These are phyloP conservation scores for Penicillium daleae DNA, from an alignment of 495 filamentous ascomycete species.

Conservation along the genomic window DNA sequence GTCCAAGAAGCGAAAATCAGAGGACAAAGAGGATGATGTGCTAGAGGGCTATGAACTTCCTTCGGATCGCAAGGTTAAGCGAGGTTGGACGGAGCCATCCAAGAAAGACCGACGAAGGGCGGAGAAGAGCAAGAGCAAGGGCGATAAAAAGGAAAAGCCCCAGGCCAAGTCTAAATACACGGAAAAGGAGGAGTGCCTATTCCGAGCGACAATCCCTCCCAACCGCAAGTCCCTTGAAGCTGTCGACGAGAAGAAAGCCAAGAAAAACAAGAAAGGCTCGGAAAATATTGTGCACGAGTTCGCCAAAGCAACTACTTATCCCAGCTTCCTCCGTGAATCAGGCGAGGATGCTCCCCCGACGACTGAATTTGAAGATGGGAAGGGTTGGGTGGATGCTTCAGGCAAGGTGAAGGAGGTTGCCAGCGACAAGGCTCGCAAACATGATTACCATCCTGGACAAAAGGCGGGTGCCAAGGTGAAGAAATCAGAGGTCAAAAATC, in stretches of 20 bases:
- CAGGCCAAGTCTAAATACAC: slow-evolving; percentile 76
- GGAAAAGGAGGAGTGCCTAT: slow-evolving; percentile 75
- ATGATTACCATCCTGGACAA: slow-evolving; percentile 41
- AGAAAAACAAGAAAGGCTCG: slow-evolving; percentile 57
- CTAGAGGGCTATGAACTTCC: slow-evolving; percentile 74
- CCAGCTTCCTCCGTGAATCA: slow-evolving; percentile 68
- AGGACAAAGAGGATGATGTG: slow-evolving; percentile 60
- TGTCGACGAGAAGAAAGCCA: slow-evolving; percentile 45
- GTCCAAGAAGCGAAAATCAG: slow-evolving; percentile 67
- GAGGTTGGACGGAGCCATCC: slow-evolving; percentile 82
- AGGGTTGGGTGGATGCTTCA: slow-evolving; percentile 84
- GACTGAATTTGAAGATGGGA: slow-evolving; percentile 61
- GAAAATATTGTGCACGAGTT: slow-evolving; percentile 81
- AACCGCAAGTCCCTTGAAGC: slow-evolving; percentile 46
- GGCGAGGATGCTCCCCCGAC: slow-evolving; percentile 38
- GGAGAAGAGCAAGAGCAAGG: slow-evolving; percentile 52
- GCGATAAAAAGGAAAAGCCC: slow-evolving; percentile 59
- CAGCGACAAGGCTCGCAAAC: slow-evolving; percentile 39
- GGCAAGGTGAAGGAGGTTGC: slow-evolving; percentile 73
- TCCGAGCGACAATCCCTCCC: slow-evolving; percentile 75
- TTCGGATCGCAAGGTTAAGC: slow-evolving; percentile 75
- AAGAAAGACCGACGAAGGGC: slow-evolving; percentile 53
- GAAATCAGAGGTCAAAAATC: slow-evolving; percentile 19
- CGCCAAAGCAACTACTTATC: slow-evolving; percentile 73
- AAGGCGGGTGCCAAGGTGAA: slow-evolving; percentile 44